Conservation (phyloP, 352 stramenopile species). For the Blastocystis sp. region DNA sequence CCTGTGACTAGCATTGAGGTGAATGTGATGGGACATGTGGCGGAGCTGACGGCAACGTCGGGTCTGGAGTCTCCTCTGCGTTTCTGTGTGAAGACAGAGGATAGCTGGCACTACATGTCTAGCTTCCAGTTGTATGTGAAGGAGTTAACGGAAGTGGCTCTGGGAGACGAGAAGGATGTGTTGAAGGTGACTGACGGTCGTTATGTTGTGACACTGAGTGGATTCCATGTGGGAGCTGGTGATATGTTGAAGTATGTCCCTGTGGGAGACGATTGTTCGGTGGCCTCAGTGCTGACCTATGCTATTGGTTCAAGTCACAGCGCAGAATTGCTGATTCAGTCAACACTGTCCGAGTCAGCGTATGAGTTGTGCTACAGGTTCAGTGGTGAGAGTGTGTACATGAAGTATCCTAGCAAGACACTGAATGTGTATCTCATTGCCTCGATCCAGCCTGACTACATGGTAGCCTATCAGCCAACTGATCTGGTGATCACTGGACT, state of each 20-base stretch:
- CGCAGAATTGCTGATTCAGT: not conserved
- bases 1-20: not conserved
- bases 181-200: constrained; percentile 24
- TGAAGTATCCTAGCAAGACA: constrained; percentile 44
- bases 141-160: constrained; percentile 15
- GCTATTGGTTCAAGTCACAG: not conserved
- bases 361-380: constrained; percentile 58
- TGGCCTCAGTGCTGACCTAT: not conserved
- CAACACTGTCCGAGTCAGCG: not conserved
- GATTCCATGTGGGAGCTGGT: constrained; percentile 26
- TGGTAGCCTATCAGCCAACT: not conserved
- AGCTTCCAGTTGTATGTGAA: constrained; percentile 3
- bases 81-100: not conserved
- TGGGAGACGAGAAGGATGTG: not conserved
- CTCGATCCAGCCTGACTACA: not conserved
- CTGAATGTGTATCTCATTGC: constrained; percentile 49
- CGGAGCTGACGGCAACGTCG: not conserved
- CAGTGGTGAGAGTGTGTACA: constrained; percentile 24
- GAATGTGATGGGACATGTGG: not conserved
- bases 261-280: not conserved
- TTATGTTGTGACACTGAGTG: not conserved
- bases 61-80: constrained; percentile 1
- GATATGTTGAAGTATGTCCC: constrained; percentile 40
- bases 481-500: not conserved
- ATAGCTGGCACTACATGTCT: not conserved